A percentile compares a stretch with the other conserved stretches of the same genome.
phyloP scores from a whole-genome alignment of 169 alveolate genomes.

The Plasmodium sp. region DNA sequence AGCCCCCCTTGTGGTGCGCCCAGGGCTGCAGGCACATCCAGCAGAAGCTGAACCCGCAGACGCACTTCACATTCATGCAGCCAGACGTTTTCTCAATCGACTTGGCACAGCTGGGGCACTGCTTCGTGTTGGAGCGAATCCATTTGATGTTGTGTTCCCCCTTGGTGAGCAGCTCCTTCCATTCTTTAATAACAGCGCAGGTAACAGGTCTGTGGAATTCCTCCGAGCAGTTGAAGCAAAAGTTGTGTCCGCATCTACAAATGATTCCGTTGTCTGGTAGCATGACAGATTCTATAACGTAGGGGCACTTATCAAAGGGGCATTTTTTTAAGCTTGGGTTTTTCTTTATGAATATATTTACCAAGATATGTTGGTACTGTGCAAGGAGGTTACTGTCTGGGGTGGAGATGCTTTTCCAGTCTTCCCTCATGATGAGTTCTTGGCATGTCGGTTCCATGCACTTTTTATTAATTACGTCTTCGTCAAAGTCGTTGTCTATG shows the following conservation, averaged over 20 bases:
- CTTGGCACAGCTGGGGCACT: constrained; percentile 42
- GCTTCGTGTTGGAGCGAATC: constrained; percentile 31
- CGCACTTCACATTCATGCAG: constrained; percentile 54
- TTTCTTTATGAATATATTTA: constrained; percentile 15
- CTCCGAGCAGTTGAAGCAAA: constrained; percentile 23
- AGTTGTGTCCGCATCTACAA: constrained; percentile 45
- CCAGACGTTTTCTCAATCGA: constrained; percentile 59
- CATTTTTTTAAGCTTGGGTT: constrained; percentile 30
- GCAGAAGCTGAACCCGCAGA: constrained; percentile 59
- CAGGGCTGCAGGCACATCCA: constrained; percentile 45
- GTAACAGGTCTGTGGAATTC: constrained; percentile 43
- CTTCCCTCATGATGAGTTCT: constrained; percentile 4
- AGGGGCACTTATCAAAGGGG: constrained; percentile 8
- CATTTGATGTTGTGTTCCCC: constrained; percentile 37
- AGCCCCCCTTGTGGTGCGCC: constrained; percentile 61
- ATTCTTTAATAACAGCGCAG: constrained; percentile 20
- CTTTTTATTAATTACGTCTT: constrained; percentile 12
- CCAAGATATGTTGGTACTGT: neutral
- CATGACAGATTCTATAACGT: constrained; percentile 22
- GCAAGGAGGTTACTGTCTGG: neutral
- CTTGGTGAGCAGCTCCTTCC: constrained; percentile 23
- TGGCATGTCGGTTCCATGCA: constrained; percentile 22
- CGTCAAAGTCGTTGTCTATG: constrained; percentile 23
- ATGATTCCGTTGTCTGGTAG: neutral
- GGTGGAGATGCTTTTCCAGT: constrained; percentile 30